Base-by-base conservation (phyloP, 441 rosid species). In the Dalechampia spathulata region DNA sequence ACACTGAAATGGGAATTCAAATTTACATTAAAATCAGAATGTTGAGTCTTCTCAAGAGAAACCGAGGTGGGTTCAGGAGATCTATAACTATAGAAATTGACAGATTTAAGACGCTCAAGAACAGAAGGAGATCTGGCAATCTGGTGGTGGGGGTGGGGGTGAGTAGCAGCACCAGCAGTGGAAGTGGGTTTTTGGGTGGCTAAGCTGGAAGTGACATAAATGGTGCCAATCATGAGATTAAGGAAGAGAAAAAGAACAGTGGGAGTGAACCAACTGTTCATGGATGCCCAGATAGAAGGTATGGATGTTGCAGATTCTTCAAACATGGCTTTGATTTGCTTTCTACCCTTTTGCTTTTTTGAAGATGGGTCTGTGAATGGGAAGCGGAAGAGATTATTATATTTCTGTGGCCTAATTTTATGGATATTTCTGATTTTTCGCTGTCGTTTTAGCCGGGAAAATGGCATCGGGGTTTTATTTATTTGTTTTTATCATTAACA, bases 241-340 rank as follows among this genome's bases (percentile, higher is more conserved):
- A 90, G 92, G 78, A 90, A 68, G 61, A 85, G 61, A 44, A 90
- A 87, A 51, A 87, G 84, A 12, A 85, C 82, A 11, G 92, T 64
- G 0, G 96, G 96, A 11, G 98, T 87, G 28, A 83, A 80, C 98
- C 98, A 90, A 64, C 95, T 87, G 72, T 72, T 73, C 60, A 87
- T 65, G 30, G 88, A 71, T 39, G 90, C 79, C 77, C 89, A 79
- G 62, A 90, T 36, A 27, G 96, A 72, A 10, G 74, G 72, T 0
- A 67, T 37, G 1, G 76, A 44, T 19, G 82, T 41, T 34, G 66
- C 39, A 8, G 85, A 77, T 72, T 74, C 93, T 61, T 66, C 82
- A 26, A 86, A 55, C 85, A 78, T 83, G 32, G 73, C 51, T 68
- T 7, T 11, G 19, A 4, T n/a, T n/a, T n/a, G n/a, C n/a, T n/a